Evolutionary conservation across 805 yeast species (phyloP).

Genomic region (Ogataea zsoltii): DNA sequence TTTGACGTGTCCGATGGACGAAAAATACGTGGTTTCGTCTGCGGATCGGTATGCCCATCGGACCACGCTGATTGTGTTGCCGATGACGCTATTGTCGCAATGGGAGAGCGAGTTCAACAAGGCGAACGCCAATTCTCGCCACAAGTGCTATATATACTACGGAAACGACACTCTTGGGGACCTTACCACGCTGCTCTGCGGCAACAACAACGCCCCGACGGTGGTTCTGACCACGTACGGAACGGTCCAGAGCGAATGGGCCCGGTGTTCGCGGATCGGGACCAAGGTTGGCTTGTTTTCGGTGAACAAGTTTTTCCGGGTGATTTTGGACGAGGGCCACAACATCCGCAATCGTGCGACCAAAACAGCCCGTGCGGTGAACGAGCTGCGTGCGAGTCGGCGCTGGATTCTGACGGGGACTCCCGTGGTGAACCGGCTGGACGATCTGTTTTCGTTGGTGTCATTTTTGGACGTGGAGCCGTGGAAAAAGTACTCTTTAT

Average conservation of each 20-base stretch:
- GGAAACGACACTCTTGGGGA: constrained; percentile 62
- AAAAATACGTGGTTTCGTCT: constrained; percentile 15
- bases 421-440: constrained; percentile 84
- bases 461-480: constrained; percentile 81
- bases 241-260: constrained; percentile 75
- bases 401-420: constrained; percentile 93
- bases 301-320: constrained; percentile 63
- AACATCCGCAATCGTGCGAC: constrained; percentile 78
- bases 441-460: constrained; percentile 79
- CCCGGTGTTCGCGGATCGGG: constrained; percentile 39
- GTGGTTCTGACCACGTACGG: constrained; percentile 87
- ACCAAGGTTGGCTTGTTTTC: constrained; percentile 60
- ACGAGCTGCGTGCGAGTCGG: constrained; percentile 60
- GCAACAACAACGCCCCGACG: constrained; percentile 50
- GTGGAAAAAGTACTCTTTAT: constrained; percentile 80
- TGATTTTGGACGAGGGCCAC: constrained; percentile 85
- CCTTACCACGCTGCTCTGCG: constrained; percentile 46
- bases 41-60: constrained; percentile 55
- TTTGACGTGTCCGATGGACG: constrained; percentile 61
- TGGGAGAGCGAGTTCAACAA: constrained; percentile 83
- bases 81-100: constrained; percentile 88
- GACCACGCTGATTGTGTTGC: constrained; percentile 80
- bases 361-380: constrained; percentile 76
- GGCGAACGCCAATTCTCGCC: constrained; percentile 47
- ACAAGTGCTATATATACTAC: constrained; percentile 64